Base-by-base conservation (phyloP, 345 rosid species). In the Turnera subulata region DNA sequence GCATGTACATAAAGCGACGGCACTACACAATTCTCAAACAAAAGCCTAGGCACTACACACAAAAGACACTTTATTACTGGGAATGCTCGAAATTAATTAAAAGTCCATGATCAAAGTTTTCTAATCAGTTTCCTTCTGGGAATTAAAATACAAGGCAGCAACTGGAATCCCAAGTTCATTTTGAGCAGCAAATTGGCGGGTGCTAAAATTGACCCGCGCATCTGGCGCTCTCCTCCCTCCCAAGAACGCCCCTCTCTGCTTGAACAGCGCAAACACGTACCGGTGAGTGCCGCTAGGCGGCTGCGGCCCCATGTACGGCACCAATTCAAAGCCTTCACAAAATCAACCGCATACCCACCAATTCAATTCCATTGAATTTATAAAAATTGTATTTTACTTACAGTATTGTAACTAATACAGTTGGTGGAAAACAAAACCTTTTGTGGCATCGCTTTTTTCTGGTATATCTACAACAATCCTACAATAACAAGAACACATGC, bases 381-480 rank as follows among this genome's bases (percentile, higher is more conserved):
- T 7, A 43, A 16, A 12, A 9, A 16, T n/a, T 21, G 1, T 32
- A 39, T 9, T 37, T 7, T 2, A 37, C 1, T 37, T 37, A 7
- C 13, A 37, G 2, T 37, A 32, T 12, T n/a, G n/a, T n/a, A n/a
- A n/a, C n/a, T n/a, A n/a, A n/a, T n/a, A n/a, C n/a, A n/a, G n/a
- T n/a, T n/a, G n/a, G n/a, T n/a, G n/a, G n/a, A n/a, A 35, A 43
- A 22, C 16, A 16, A 39, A 25, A 77, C 81, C 78, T 73, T 67
- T 67, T 3, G 76, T 56, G 5, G 63, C 66, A 39, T 73, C 78
- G 1, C 53, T 58, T 45, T 76, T 73, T 55, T 70, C 66, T 1
- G 81, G 81, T 38, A 77, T 64, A 66, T 77, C 78, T 6, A 70
- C 73, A 61, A 70, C 70, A 63, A 76, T 66, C 77, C 77, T 76